These are phyloP conservation scores for Fusarium cyanostomum DNA, from an alignment of 2,329 filamentous ascomycete genomes.

Conservation along the genomic window DNA sequence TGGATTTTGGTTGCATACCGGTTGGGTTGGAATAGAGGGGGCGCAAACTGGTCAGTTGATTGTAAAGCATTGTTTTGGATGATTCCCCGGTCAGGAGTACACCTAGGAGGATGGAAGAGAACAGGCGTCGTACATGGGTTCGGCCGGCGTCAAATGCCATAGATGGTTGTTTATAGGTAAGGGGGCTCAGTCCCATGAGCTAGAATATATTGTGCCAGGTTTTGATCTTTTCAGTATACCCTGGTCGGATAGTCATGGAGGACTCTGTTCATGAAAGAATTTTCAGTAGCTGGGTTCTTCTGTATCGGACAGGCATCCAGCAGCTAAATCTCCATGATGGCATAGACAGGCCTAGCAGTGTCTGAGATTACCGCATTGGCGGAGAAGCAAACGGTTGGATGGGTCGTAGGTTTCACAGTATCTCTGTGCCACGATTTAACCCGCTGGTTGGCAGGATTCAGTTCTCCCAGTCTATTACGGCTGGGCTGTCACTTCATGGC, in stretches of 20 bases:
- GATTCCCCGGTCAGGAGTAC: constrained; percentile 6
- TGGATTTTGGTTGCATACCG: constrained; percentile 12
- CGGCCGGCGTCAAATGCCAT: constrained; percentile 19
- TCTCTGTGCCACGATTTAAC: background rate
- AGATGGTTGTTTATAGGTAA: constrained; percentile 12
- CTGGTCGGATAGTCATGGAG: no score
- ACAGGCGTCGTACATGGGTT: constrained; percentile 11
- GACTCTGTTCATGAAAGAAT: no score
- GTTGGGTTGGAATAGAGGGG: constrained; percentile 28
- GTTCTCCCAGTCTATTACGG: background rate
- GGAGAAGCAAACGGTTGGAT: background rate
- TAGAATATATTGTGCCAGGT: background rate
- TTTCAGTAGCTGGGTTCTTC: no score
- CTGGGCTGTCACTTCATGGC: background rate
- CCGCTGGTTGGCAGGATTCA: background rate
- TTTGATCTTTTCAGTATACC: background rate
- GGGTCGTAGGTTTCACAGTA: background rate
- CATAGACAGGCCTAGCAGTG: background rate
- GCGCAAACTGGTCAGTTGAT: constrained; percentile 31
- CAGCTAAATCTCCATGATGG: no score
- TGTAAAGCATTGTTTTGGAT: constrained; percentile 19
- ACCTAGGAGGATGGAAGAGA: background rate
- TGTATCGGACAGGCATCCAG: no score
- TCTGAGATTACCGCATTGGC: background rate
- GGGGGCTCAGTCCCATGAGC: background rate